Percentiles rank a stretch among this genome's conserved stretches.
Conservation (phyloP, 2,329 filamentous ascomycete species). For the Leptographium radiaticola region DNA sequence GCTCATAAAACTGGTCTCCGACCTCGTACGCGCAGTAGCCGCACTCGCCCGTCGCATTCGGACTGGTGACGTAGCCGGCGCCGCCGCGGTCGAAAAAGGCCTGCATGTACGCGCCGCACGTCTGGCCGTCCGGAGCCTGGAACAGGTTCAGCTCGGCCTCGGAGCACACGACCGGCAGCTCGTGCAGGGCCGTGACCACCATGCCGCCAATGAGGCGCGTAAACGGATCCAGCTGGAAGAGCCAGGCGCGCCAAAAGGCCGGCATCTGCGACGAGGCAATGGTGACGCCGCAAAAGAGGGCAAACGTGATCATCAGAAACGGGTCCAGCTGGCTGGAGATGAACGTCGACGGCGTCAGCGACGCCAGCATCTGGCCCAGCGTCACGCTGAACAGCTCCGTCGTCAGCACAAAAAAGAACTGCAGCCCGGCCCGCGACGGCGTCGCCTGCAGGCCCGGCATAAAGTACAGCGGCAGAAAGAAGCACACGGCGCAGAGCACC, state of each 20-base stretch:
- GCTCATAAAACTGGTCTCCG: constrained; percentile 67
- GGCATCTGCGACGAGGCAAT: constrained; percentile 70
- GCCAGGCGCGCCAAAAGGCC: constrained; percentile 64
- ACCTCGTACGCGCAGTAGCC: constrained; percentile 71
- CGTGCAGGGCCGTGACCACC: constrained; percentile 65
- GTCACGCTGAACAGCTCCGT: constrained; percentile 78
- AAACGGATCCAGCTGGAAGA: constrained; percentile 74
- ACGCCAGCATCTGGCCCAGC: constrained; percentile 61
- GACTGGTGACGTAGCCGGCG: constrained; percentile 54
- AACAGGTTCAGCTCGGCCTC: constrained; percentile 53
- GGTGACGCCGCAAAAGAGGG: constrained; percentile 78
- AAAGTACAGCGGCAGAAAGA: constrained; percentile 77
- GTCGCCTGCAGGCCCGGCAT: constrained; percentile 60
- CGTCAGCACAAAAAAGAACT: constrained; percentile 74
- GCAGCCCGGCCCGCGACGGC: constrained; percentile 61
- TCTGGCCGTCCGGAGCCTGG: constrained; percentile 48
- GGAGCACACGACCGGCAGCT: constrained; percentile 46
- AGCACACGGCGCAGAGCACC: constrained; percentile 63
- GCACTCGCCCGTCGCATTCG: constrained; percentile 53
- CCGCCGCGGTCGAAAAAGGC: constrained; percentile 57
- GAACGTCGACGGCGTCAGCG: constrained; percentile 65
- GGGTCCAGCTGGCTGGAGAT: constrained; percentile 72
- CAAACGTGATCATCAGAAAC: constrained; percentile 69
- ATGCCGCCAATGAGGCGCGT: constrained; percentile 71
- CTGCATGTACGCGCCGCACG: constrained; percentile 64